A percentile compares a stretch with the other conserved stretches of the same genome.
These are phyloP conservation scores for Diaporthe ampelina DNA, from an alignment of 2,329 filamentous ascomycete species.

Conservation along the genomic window DNA sequence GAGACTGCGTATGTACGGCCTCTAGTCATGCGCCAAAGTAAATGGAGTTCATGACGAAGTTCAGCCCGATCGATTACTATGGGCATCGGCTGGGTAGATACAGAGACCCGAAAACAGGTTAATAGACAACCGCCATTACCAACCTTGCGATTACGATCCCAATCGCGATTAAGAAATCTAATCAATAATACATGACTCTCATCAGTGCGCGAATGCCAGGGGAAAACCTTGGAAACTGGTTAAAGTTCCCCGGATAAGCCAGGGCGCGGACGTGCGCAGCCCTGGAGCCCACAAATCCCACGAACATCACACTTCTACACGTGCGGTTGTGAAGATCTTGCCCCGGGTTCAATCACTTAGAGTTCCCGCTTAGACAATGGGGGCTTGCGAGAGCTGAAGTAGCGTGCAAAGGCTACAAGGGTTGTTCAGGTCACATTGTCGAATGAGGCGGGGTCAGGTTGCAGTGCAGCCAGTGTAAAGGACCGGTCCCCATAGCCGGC, in stretches of 20 bases:
- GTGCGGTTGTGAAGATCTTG: too few species aligned
- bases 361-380: constrained; percentile 11
- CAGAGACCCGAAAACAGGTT: too few species aligned
- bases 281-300: background rate
- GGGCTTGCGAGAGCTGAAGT: background rate
- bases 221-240: background rate
- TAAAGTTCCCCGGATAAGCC: background rate
- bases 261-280: constrained; percentile 15
- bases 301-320: background rate
- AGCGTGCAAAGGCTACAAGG: background rate
- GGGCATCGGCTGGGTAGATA: background rate
- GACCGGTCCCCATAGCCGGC: background rate
- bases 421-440: too few species aligned
- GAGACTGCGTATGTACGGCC: background rate
- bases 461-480: background rate
- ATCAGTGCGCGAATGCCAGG: background rate
- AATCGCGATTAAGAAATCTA: background rate
- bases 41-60: background rate
- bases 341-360: background rate
- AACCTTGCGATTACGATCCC: too few species aligned
- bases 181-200: background rate
- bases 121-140: background rate
- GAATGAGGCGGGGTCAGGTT: background rate
- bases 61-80: background rate
- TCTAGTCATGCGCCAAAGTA: constrained; percentile 3